These are phyloP conservation scores for Chytriomyces sp. DNA, from an alignment of 192 early-diverging fungal species.

Conservation along the genomic window DNA sequence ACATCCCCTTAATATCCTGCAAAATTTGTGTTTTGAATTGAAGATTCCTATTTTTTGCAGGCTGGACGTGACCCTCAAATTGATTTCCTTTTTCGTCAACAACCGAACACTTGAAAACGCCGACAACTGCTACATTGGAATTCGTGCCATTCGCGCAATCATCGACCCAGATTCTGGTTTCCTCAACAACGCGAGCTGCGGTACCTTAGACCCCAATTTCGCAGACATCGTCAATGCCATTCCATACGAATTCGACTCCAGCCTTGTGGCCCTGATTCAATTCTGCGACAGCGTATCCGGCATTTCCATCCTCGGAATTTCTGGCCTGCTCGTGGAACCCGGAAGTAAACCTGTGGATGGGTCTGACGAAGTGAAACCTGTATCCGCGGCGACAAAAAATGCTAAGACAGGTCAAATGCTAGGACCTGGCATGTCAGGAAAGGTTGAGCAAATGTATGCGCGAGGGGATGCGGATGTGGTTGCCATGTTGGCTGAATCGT, in stretches of 20 bases:
- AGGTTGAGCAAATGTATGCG: conserved; percentile 34
- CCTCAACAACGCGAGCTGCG: conserved; percentile 18
- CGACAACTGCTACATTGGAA: conserved; percentile 48
- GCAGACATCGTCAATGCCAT: conserved; percentile 39
- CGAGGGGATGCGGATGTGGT: conserved; percentile 32
- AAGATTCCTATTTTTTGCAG: conserved; percentile 12
- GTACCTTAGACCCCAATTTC: conserved; percentile 40
- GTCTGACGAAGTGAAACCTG: not conserved
- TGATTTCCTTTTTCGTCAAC: conserved; percentile 43
- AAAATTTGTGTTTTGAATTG: not conserved
- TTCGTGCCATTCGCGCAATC: conserved; percentile 51
- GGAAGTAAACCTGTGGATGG: conserved; percentile 1
- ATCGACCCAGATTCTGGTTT: conserved; percentile 56
- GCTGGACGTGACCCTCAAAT: conserved; percentile 42
- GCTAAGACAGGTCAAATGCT: not conserved
- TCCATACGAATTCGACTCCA: conserved; percentile 45
- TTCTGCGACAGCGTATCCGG: conserved; percentile 47
- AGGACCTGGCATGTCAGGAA: conserved; percentile 16
- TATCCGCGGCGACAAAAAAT: not conserved
- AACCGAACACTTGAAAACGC: conserved; percentile 33
- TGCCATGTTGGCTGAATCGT: conserved; percentile 30
- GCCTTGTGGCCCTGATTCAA: conserved; percentile 39
- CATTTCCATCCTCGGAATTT: conserved; percentile 44
- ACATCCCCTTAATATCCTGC: not conserved
- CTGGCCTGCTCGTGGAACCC: conserved; percentile 27